phyloP scores from a whole-genome alignment of 2,329 filamentous ascomycete genomes.

The Pyricularia pennisetigena region DNA sequence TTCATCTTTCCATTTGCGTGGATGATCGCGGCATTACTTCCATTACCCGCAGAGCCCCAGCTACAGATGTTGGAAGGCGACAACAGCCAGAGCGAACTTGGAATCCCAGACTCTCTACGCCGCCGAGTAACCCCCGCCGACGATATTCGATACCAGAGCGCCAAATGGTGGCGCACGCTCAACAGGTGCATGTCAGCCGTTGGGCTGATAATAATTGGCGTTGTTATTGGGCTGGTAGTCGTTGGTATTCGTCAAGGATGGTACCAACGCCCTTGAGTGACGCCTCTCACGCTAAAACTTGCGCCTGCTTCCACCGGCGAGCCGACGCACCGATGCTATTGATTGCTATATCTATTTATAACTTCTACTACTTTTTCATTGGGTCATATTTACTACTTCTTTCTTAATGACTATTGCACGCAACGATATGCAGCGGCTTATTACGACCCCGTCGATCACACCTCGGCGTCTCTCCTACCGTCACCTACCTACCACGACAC shows the following conservation, averaged over 20 bases:
- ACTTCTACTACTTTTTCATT: slow-evolving; percentile 8
- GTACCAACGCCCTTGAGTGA: slow-evolving; percentile 15
- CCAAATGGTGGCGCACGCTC: slow-evolving; percentile 49
- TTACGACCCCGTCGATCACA: neutral
- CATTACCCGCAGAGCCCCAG: slow-evolving; percentile 51
- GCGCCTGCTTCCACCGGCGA: neutral
- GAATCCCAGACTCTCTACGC: slow-evolving; percentile 24
- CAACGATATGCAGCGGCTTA: neutral
- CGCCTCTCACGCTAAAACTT: neutral
- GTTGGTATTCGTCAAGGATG: slow-evolving; percentile 42
- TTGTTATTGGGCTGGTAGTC: slow-evolving; percentile 39
- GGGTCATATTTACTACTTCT: slow-evolving; percentile 2
- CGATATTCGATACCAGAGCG: slow-evolving; percentile 39
- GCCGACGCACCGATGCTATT: slow-evolving; percentile 1
- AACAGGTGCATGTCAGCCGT: slow-evolving; percentile 49
- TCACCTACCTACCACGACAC: neutral
- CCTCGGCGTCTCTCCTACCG: neutral
- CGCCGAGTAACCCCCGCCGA: slow-evolving; percentile 25
- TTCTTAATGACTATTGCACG: slow-evolving; percentile 1
- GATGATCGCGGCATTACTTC: slow-evolving; percentile 70
- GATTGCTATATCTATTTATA: slow-evolving; percentile 10
- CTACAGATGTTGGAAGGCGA: slow-evolving; percentile 39
- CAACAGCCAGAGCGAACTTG: slow-evolving; percentile 28
- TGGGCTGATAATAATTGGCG: slow-evolving; percentile 43
- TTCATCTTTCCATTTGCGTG: slow-evolving; percentile 75